Base-by-base conservation (phyloP, 2,329 filamentous ascomycete species). In the Sporothrix inflata region DNA sequence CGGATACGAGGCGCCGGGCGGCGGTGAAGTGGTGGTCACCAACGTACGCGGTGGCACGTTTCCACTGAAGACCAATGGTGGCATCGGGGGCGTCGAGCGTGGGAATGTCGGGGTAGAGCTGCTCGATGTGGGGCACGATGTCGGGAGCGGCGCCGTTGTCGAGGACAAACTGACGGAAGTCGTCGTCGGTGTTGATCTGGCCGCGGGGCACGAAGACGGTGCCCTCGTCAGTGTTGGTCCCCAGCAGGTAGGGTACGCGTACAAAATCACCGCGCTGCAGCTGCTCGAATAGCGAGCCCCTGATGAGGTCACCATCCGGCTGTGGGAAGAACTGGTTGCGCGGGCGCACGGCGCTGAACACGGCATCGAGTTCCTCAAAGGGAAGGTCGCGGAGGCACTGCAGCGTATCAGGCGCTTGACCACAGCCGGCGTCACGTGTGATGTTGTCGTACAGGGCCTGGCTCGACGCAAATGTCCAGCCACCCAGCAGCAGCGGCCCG, bases 141-240 rank as follows among this genome's bases (percentile, higher is more conserved):
- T 21, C 47, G 7, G n/a, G 47, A 3, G 19, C 4, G 19, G 19
- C 47, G 19, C 47, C 47, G 8, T 16, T n/a, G 1, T 49, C 47
- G 14, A 19, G 47, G n/a, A 49, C n/a, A 49, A 49, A 49, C 2
- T 21, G 19, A 7, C 47, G 47, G 67, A 69, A 69, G 11, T 69
- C 24, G 27, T 30, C 67, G 11, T 49, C 49, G 11, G 67, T 69
- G 30, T 55, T 69, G 49, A 69, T 55, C 12, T 53, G 19, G 19
- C 51, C 53, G 16, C 12, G 40, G 9, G 49, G 49, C 7, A 27
- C 30, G 21, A 55, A 69, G 24, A 34, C 9, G 5, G 70, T 34
- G 3, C 83, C 83, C 75, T 87, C 85, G 74, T 87, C 85, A 4
- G 81, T 84, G 74, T 86, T 87, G 67, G 84, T 81, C 3, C 85